Evolutionary conservation across 1,284 basidiomycete species (phyloP).

Genomic region (Papiliotrema flavescens): DNA sequence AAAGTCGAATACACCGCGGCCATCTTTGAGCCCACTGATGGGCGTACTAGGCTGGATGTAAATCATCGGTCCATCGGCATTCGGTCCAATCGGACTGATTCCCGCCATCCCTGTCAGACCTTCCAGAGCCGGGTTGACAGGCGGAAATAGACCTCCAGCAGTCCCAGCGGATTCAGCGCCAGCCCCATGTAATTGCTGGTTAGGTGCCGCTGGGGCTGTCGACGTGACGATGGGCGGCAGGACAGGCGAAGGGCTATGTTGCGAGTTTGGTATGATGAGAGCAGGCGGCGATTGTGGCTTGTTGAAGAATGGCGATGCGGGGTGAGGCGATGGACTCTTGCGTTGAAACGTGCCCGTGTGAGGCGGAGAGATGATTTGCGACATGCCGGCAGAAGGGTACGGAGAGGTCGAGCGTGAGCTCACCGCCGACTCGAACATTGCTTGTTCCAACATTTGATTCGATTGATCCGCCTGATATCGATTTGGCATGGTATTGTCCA

Average conservation of each 20-base stretch:
- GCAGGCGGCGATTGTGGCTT: conserved; percentile 48
- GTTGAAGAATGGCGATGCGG: conserved; percentile 34
- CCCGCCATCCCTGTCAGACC: conserved; percentile 45
- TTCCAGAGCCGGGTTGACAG: conserved; percentile 39
- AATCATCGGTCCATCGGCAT: conserved; percentile 48
- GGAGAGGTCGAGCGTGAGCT: conserved; percentile 6
- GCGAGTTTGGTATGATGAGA: conserved; percentile 42
- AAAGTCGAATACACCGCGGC: conserved; percentile 38
- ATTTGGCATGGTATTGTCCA: not conserved
- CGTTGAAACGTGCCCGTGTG: conserved; percentile 12
- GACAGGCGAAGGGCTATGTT: conserved; percentile 27
- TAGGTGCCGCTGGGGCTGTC: conserved; percentile 2
- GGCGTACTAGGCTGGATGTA: conserved; percentile 50
- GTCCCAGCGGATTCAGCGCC: not conserved
- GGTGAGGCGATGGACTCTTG: conserved; percentile 14
- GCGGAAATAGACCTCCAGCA: conserved; percentile 32
- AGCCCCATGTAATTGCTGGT: conserved; percentile 1
- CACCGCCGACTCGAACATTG: conserved; percentile 1
- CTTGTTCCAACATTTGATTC: not conserved
- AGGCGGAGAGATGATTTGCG: conserved; percentile 15
- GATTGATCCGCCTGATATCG: conserved; percentile 1
- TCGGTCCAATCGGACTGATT: conserved; percentile 44
- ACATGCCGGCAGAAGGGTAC: not conserved
- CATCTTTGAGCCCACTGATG: conserved; percentile 45
- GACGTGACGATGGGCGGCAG: conserved; percentile 35